Base-by-base conservation (phyloP, 805 yeast genomes). In the Clavispora santaluciae region DNA sequence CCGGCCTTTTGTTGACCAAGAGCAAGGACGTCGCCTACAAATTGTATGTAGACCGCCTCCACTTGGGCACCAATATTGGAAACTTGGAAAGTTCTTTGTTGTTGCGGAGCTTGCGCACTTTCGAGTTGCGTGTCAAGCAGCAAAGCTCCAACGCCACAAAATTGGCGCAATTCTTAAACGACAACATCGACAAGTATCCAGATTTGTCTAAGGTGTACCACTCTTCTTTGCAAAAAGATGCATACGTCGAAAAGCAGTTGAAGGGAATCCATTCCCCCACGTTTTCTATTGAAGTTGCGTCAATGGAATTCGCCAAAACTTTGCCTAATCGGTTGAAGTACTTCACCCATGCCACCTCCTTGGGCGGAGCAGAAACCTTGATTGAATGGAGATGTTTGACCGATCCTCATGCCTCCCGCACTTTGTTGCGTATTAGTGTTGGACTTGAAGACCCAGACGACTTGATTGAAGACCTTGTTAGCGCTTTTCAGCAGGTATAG, bases 341-440 rank as follows among this genome's bases (percentile, higher is more conserved):
- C 48, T 88, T 89, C 67, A 83, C 82, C 51, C 98, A 90, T 63
- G 95, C 96, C 4, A 89, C 96, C 0, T 87, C 96, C 2, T 68
- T 91, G 21, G 97, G 97, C 29, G 96, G 97, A 17, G 86, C 85
- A 11, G 97, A 91, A 63, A 83, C 95, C 35, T 67, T 89, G 55
- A 79, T 90, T 42, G 97, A 90, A 62, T 88, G 96, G 95, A 78
- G 96, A 56, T 82, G 87, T 0, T 56, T 90, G 64, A 74, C 83
- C 18, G 71, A 88, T 56, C 57, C 74, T 1, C 49, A 63, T 4
- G 83, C 81, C 11, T 68, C 75, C 16, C 73, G 76, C 17, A 73
- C 76, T 1, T 59, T 88, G 35, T 61, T 90, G 30, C 75, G 97
- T 60, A 65, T 90, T 5, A 85, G 95, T 44, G 70, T 85, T 33